Percentiles rank a stretch among this genome's conserved stretches.
These are phyloP conservation scores for Lonicera japonica DNA, from an alignment of 129 eudicot species.

Conservation along the genomic window DNA sequence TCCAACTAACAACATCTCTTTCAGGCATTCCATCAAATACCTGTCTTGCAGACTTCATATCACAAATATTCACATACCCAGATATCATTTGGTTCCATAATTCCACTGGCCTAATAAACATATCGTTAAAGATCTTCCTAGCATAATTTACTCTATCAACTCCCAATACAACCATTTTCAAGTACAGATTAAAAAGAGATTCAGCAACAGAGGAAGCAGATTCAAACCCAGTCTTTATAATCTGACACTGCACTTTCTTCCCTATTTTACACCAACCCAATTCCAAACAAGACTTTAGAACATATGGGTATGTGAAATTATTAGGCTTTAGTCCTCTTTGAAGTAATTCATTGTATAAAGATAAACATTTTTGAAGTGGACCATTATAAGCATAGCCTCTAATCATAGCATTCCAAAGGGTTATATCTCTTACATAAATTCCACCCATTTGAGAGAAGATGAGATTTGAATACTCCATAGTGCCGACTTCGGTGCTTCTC, in stretches of 20 bases:
- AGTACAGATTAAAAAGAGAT: conserved; percentile 24
- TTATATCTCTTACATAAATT: conserved; percentile 6
- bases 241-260: conserved; percentile 21
- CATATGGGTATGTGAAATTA: conserved; percentile 38
- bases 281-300: conserved; percentile 22
- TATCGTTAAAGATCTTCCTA: conserved; percentile 18
- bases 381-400: conserved; percentile 39
- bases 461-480: conserved; percentile 26
- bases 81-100: conserved; percentile 23
- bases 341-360: conserved; percentile 27
- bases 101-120: conserved; percentile 16
- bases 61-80: conserved; percentile 14
- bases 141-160: conserved; percentile 11
- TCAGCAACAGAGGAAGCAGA: conserved; percentile 17
- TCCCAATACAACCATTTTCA: conserved; percentile 1
- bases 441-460: conserved; percentile 28
- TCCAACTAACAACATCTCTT: conserved; percentile 26
- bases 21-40: conserved; percentile 35
- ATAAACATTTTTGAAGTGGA: conserved; percentile 17
- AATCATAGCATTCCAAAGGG: conserved; percentile 36
- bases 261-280: conserved; percentile 28
- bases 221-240: conserved; percentile 24
- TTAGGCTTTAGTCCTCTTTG: conserved; percentile 31
- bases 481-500: conserved; percentile 33
- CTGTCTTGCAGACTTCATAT: conserved; percentile 16